Evolutionary conservation across 805 yeast species (phyloP), one percentile per base, ranked within the genome.

Genomic region (Candida coquimbonensis): DNA sequence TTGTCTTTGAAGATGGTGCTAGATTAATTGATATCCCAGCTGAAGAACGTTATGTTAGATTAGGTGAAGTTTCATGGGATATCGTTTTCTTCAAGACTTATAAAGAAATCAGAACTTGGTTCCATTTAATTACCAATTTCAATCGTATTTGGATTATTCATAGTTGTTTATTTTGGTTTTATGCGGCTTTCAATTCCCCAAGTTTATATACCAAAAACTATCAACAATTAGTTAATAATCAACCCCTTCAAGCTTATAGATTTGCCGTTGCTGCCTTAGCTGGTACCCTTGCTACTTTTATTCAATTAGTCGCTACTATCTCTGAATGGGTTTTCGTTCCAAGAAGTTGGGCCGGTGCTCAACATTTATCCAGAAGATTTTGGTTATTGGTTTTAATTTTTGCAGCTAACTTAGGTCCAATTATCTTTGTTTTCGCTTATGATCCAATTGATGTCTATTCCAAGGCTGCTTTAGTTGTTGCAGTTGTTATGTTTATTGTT

Each of bases 261-360:
- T 95, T 96, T 96, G 90, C 98, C 49, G 74, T 95, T 36, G 83
- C 83, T 53, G 96, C 96, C 44, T 72, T 90, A 57, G 98, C 91
- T 69, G 99, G 99, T 75, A 68, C 85, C 42, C 74, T 91, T 57
- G 98, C 97, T 44, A 69, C 81, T 49, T 63, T 77, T 42, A 78
- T 93, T 59, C 96, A 93, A 70, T 75, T 93, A 49, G 55, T 78
- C 48, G 99, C 99, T 42, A 90, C 98, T 27, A 48, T 89, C 34
- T 79, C 86, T 60, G 99, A 93, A 70, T 91, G 96, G 96, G 73
- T 81, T 64, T 93, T 89, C 60, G 98, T 93, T 50, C 99, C 99
- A 55, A 83, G 98, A 70, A 80, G 83, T 57, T 93, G 98, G 98
- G 95, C 98, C 33, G 99, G 99, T 69, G 97, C 98, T 66, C 98